Percentiles rank a stretch among this genome's conserved stretches.
Conservation (phyloP, 2,329 filamentous ascomycete genomes). For the Aureobasidium sp. region DNA sequence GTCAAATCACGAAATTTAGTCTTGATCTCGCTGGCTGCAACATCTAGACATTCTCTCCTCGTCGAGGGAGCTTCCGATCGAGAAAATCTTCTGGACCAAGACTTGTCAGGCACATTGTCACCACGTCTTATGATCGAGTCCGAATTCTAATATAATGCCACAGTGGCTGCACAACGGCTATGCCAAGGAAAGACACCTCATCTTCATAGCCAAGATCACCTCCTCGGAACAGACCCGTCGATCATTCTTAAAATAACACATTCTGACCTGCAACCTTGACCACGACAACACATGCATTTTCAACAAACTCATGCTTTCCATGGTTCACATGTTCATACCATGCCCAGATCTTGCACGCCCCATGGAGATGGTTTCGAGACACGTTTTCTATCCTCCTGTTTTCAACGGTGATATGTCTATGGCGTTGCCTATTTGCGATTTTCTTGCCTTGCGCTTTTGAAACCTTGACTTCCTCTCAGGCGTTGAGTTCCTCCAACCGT, state of each 20-base stretch:
- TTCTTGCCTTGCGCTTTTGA: background rate
- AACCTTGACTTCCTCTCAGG: conserved; percentile 1
- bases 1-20: too few relatives aligned
- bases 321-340: background rate
- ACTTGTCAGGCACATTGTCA: too few relatives aligned
- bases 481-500: background rate
- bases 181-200: too few relatives aligned
- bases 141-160: too few relatives aligned
- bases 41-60: too few relatives aligned
- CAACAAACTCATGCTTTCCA: background rate
- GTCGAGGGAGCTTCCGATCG: too few relatives aligned
- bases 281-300: background rate
- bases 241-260: conserved; percentile 9
- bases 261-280: background rate
- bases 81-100: too few relatives aligned
- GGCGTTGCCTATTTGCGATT: background rate
- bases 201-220: conserved; percentile 2
- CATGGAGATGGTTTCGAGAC: background rate
- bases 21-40: too few relatives aligned
- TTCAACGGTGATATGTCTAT: background rate
- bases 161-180: too few relatives aligned
- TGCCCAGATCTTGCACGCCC: background rate
- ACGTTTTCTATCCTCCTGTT: background rate
- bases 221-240: background rate
- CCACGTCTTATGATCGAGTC: too few relatives aligned